Evolutionary conservation across 768 basidiomycete genomes (phyloP), one percentile per base, ranked within the genome.

Genomic region (Boletus subparvulus): DNA sequence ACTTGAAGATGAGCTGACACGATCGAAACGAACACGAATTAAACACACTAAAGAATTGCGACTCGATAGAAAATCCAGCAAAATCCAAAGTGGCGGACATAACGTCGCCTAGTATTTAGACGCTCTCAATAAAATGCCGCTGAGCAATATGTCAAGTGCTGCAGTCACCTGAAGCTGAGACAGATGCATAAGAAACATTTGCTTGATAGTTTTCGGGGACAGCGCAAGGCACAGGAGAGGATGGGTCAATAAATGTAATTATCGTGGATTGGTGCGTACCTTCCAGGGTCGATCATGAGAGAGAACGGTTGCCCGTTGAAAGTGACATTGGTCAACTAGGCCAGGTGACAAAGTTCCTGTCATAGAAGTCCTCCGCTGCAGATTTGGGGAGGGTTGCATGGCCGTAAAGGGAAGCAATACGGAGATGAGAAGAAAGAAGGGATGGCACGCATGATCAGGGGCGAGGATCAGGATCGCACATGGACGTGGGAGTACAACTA

Each of bases 101-200:
- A 44, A 73, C 65, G 1, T 60, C 32, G 47, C 73, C 74, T 75
- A 47, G 47, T 4, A 16, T 43, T 28, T 8, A 16, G 32, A 40
- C 9, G 33, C 39, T 10, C 16, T 49, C 35, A 59, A 45, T 28
- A 30, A 37, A 49, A 58, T 30, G 32, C n/a, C 10, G 8, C 6
- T 24, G 47, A 26, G 24, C 46, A 40, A 24, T n/a, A 41, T 1
- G 7, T 6, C 8, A 40, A 16, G 13, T 4, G 1, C 2, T 32
- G 51, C 6, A 28, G 21, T 40, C 52, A 85, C 85, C 86, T 60
- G 73, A 54, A 4, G 82, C 80, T 2, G 68, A 67, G 33, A 83
- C 84, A 16, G 81, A 74, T 16, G 83, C 86, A 71, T 87, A 88
- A 8, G 69, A 63, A 19, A 86, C 77, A 16, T 64, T 64, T 19